phyloP scores from a whole-genome alignment of 768 basidiomycete genomes.

The Collybiopsis confluens region DNA sequence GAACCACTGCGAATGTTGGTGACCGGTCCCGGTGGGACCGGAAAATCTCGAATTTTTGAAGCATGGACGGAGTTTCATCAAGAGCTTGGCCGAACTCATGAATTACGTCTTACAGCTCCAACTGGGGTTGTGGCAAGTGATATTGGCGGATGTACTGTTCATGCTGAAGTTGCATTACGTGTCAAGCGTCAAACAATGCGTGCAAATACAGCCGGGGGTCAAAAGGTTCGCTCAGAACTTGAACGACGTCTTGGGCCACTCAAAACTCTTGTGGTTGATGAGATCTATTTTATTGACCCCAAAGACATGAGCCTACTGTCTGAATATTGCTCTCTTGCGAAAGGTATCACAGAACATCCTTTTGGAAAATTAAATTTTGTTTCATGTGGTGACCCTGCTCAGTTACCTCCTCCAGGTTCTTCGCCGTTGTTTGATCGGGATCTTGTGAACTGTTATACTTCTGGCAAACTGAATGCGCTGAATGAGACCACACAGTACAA shows the following conservation, averaged over 20 bases:
- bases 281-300: constrained; percentile 10
- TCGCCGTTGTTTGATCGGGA: constrained; percentile 5
- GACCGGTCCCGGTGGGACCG: constrained; percentile 19
- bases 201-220: neutral
- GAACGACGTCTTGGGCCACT: constrained; percentile 1
- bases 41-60: constrained; percentile 18
- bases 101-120: constrained; percentile 14
- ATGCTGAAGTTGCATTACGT: constrained; percentile 14
- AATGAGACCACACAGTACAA: constrained; percentile 10
- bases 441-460: constrained; percentile 10
- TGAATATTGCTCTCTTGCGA: constrained; percentile 7
- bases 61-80: constrained; percentile 15
- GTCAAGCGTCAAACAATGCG: constrained; percentile 9
- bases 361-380: constrained; percentile 6
- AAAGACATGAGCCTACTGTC: constrained; percentile 5
- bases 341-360: constrained; percentile 5
- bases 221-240: neutral
- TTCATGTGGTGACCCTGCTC: constrained; percentile 8
- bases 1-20: constrained; percentile 12
- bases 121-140: constrained; percentile 20
- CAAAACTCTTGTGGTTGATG: constrained; percentile 10
- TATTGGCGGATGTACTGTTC: constrained; percentile 16
- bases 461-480: constrained; percentile 4
- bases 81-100: neutral
- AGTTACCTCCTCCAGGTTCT: constrained; percentile 5